These are phyloP conservation scores for Saururus chinensis DNA, from an alignment of 164 flowering plant genomes.

Conservation along the genomic window DNA sequence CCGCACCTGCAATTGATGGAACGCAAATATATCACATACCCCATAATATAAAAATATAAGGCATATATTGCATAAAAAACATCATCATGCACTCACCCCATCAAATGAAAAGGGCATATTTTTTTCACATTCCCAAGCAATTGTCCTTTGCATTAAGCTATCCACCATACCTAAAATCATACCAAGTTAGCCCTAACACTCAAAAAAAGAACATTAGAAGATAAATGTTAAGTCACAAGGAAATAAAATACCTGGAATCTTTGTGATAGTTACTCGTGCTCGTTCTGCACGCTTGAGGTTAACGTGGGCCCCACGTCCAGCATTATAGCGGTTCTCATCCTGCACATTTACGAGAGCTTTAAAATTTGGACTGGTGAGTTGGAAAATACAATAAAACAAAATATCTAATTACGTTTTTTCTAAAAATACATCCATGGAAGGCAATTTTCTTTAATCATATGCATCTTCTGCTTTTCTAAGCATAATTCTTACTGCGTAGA, in stretches of 20 bases:
- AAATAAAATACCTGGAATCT: slow-evolving; percentile 66
- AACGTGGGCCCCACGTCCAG: slow-evolving; percentile 84
- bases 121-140: slow-evolving; percentile 74
- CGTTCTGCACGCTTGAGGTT: slow-evolving; percentile 85
- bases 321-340: slow-evolving; percentile 75
- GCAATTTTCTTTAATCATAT: not conserved
- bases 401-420: no score
- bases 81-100: slow-evolving; percentile 44
- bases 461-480: not conserved
- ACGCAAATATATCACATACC: not conserved
- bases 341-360: slow-evolving; percentile 15
- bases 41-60: not conserved
- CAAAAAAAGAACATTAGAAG: not conserved
- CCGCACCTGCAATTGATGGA: slow-evolving; percentile 34
- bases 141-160: slow-evolving; percentile 54
- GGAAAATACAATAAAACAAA: no score
- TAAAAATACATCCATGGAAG: no score
- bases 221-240: not conserved
- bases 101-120: slow-evolving; percentile 58
- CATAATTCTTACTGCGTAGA: not conserved
- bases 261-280: slow-evolving; percentile 65
- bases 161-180: slow-evolving; percentile 63
- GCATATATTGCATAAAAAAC: not conserved
- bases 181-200: slow-evolving; percentile 9
- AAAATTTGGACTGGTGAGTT: no score